These are phyloP conservation scores for Acanthamoeba triangularis DNA, from an alignment of 208 protist genomes.

Conservation along the genomic window DNA sequence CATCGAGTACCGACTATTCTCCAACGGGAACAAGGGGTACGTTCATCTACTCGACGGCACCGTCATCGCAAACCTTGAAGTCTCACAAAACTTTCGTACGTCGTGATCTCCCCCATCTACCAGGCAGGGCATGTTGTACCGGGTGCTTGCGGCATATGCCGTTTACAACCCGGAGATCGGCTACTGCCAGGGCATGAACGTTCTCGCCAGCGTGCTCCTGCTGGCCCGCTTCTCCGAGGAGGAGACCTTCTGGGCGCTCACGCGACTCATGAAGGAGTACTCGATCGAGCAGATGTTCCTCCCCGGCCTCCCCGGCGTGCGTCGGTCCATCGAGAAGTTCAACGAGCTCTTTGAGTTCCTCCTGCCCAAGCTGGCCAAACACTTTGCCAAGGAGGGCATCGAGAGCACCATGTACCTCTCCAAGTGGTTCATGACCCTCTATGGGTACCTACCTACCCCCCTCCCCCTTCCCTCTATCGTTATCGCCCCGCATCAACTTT, in stretches of 20 bases:
- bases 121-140: conserved; percentile 35
- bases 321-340: conserved; percentile 24
- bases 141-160: conserved; percentile 73
- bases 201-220: conserved; percentile 63
- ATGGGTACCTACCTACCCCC: not conserved
- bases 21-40: conserved; percentile 34
- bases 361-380: not conserved
- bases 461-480: not conserved
- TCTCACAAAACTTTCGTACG: not conserved
- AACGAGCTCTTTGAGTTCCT: conserved; percentile 22
- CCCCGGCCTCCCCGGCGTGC: not conserved
- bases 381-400: conserved; percentile 21
- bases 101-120: not conserved
- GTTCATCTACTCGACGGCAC: not conserved
- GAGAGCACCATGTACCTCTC: conserved; percentile 66
- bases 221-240: conserved; percentile 69
- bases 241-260: conserved; percentile 60
- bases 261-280: not conserved
- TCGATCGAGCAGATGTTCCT: not conserved
- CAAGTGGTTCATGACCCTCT: conserved; percentile 80
- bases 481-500: not conserved
- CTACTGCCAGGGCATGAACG: conserved; percentile 81
- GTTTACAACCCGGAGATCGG: conserved; percentile 75
- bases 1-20: conserved; percentile 17
- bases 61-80: not conserved